A percentile compares a stretch with the other conserved stretches of the same genome.
phyloP scores from a whole-genome alignment of 208 protist species.

The Zelonia costaricensis region DNA sequence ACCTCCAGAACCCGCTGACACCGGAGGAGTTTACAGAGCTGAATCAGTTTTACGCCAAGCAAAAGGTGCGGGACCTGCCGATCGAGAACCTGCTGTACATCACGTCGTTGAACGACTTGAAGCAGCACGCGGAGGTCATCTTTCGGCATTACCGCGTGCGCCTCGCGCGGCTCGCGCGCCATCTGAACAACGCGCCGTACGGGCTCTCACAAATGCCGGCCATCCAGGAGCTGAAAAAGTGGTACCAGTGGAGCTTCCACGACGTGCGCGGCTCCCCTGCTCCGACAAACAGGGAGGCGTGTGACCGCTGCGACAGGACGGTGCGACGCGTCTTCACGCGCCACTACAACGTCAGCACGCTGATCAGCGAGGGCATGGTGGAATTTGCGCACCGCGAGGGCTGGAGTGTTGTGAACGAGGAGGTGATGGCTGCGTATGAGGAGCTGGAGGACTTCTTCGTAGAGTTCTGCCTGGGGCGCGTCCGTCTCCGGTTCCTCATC shows the following conservation, averaged over 20 bases:
- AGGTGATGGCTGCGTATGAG: constrained; percentile 33
- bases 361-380: constrained; percentile 52
- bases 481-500: constrained; percentile 59
- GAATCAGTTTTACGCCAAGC: constrained; percentile 72
- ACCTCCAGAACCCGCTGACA: constrained; percentile 51
- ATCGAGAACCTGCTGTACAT: constrained; percentile 64
- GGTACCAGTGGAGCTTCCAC: constrained; percentile 81
- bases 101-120: constrained; percentile 43
- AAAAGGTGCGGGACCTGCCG: constrained; percentile 35
- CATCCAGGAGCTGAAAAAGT: constrained; percentile 62
- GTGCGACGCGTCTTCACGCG: constrained; percentile 62
- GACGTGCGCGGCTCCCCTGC: constrained; percentile 51
- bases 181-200: constrained; percentile 54
- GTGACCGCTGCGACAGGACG: constrained; percentile 51
- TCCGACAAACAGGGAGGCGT: constrained; percentile 32
- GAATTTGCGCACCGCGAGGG: constrained; percentile 56
- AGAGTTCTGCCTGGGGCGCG: constrained; percentile 54
- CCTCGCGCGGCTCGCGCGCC: constrained; percentile 41
- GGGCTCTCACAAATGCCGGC: constrained; percentile 74
- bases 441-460: constrained; percentile 61
- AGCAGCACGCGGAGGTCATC: constrained; percentile 40
- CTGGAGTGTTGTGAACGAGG: constrained; percentile 47
- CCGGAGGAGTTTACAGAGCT: constrained; percentile 72
- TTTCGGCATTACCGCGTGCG: constrained; percentile 67
- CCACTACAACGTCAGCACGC: constrained; percentile 62